These are phyloP conservation scores for Solanum phureja DNA, from an alignment of 257 asterid species.

Conservation along the genomic window DNA sequence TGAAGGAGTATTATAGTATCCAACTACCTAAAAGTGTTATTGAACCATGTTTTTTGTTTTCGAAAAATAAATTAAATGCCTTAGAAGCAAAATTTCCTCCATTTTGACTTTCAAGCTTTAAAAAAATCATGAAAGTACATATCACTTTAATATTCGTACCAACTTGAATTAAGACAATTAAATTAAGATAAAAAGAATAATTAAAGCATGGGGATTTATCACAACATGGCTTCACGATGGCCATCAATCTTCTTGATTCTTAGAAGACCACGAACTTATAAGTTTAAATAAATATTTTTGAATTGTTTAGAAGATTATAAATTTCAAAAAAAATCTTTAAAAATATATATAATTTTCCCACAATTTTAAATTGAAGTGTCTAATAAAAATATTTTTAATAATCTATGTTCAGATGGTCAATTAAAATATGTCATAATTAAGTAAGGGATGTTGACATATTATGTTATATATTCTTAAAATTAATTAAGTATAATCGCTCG, in stretches of 20 bases:
- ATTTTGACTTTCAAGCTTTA: neutral
- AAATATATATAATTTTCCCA: neutral
- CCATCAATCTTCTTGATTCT: neutral
- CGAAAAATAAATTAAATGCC: neutral
- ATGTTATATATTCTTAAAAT: neutral
- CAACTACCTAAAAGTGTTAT: neutral
- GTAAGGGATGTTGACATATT: neutral
- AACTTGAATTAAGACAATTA: neutral
- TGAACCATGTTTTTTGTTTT: neutral
- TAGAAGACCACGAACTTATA: neutral
- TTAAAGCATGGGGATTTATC: neutral
- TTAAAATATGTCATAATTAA: neutral
- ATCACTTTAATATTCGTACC: neutral
- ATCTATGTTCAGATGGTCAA: neutral
- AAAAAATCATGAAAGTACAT: neutral
- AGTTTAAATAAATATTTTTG: neutral
- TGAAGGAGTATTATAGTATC: neutral
- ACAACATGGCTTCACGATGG: neutral
- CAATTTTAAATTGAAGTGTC: neutral
- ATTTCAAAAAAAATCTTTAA: rapidly evolving
- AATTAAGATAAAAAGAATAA: neutral
- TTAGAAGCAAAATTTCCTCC: neutral
- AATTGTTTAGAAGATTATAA: neutral
- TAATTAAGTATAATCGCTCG: neutral
- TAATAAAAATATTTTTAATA: neutral